phyloP scores from a whole-genome alignment of 768 basidiomycete genomes.

The Trametes cinnabarina region DNA sequence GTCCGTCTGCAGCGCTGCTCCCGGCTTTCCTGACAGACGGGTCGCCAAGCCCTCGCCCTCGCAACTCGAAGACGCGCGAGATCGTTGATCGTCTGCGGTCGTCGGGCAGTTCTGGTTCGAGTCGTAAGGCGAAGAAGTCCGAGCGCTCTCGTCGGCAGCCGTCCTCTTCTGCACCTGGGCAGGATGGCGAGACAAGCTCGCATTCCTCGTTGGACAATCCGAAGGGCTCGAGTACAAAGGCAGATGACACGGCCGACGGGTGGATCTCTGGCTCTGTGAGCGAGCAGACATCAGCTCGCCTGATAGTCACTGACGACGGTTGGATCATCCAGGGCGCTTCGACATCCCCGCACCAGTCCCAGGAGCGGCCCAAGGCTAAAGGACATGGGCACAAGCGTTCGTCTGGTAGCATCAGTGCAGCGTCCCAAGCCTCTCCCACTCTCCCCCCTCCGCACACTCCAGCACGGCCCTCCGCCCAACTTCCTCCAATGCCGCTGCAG shows the following conservation, averaged over 20 bases:
- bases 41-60: conserved; percentile 32
- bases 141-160: conserved; percentile 5
- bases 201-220: neutral
- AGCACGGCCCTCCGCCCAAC: neutral
- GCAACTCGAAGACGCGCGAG: conserved; percentile 55
- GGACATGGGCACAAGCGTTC: conserved; percentile 22
- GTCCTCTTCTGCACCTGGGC: neutral
- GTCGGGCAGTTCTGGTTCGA: conserved; percentile 16
- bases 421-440: neutral
- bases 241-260: conserved; percentile 17
- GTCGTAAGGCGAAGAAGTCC: conserved; percentile 17
- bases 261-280: conserved; percentile 24
- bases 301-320: conserved; percentile 20
- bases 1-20: conserved; percentile 37
- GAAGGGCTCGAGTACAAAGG: neutral
- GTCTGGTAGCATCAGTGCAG: conserved; percentile 14
- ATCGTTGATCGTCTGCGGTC: conserved; percentile 56
- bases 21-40: conserved; percentile 49
- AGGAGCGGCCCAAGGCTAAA: conserved; percentile 5
- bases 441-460: conserved; percentile 3
- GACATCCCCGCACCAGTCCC: neutral
- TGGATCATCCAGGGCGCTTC: conserved; percentile 22
- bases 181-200: conserved; percentile 4
- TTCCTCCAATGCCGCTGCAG: neutral
- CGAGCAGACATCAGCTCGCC: conserved; percentile 5